Evolutionary conservation across 2,329 filamentous ascomycete species (phyloP).

Genomic region (Aureobasidium sp.): DNA sequence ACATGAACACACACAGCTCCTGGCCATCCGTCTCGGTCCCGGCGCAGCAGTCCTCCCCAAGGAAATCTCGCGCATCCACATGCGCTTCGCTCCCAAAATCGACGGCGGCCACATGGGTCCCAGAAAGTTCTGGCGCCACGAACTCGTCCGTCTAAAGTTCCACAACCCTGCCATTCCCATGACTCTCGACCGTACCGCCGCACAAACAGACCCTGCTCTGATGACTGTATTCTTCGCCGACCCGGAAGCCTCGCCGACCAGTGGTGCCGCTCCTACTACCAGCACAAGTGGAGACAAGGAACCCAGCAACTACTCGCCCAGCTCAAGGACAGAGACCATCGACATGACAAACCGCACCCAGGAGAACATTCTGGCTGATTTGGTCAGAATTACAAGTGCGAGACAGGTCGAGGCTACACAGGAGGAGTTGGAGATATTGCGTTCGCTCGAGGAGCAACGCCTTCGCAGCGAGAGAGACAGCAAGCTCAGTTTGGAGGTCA

Average conservation of each 20-base stretch:
- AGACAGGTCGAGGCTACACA: slow-evolving; percentile 46
- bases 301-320: slow-evolving; percentile 23
- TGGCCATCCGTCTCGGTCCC: slow-evolving; percentile 67
- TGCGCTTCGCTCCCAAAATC: slow-evolving; percentile 58
- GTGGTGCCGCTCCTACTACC: slow-evolving; percentile 16
- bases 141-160: slow-evolving; percentile 82
- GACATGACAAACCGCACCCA: slow-evolving; percentile 55
- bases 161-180: slow-evolving; percentile 84
- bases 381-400: slow-evolving; percentile 56
- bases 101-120: slow-evolving; percentile 63
- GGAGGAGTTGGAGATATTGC: slow-evolving; percentile 52
- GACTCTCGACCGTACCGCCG: slow-evolving; percentile 61
- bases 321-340: slow-evolving; percentile 32
- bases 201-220: slow-evolving; percentile 48
- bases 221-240: slow-evolving; percentile 56
- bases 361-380: slow-evolving; percentile 52
- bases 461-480: slow-evolving; percentile 47
- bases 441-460: slow-evolving; percentile 46
- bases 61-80: slow-evolving; percentile 64
- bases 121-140: slow-evolving; percentile 79
- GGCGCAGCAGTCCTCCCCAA: slow-evolving; percentile 75
- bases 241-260: slow-evolving; percentile 23
- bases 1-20: slow-evolving; percentile 44
- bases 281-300: slow-evolving; percentile 22
- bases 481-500: slow-evolving; percentile 42